phyloP scores from a whole-genome alignment of 2,329 filamentous ascomycete genomes.

The Dactylella cylindrospora region DNA sequence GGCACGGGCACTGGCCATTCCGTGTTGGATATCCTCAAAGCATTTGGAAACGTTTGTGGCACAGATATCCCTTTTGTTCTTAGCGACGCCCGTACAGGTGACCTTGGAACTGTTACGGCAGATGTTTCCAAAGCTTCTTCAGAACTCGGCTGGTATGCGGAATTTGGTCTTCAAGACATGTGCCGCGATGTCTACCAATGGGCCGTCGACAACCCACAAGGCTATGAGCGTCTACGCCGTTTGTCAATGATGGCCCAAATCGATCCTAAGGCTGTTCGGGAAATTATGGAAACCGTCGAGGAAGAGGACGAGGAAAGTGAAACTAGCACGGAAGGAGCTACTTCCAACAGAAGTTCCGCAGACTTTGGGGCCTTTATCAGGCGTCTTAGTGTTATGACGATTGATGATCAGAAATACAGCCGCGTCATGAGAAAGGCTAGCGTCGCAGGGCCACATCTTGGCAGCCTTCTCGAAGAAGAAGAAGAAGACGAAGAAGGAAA shows the following conservation, averaged over 20 bases:
- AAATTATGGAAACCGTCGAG: slow-evolving; percentile 40
- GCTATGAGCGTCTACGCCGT: slow-evolving; percentile 44
- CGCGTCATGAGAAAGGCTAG: slow-evolving; percentile 28
- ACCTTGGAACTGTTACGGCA: slow-evolving; percentile 56
- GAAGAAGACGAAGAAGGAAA: slow-evolving; percentile 24
- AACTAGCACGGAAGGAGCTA: background rate
- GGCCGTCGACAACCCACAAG: slow-evolving; percentile 43
- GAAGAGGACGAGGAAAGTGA: slow-evolving; percentile 32
- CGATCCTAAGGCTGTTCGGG: slow-evolving; percentile 22
- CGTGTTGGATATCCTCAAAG: slow-evolving; percentile 55
- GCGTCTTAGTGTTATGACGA: slow-evolving; percentile 30
- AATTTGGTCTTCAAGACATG: slow-evolving; percentile 46
- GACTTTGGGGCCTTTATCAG: slow-evolving; percentile 36
- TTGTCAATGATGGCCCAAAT: slow-evolving; percentile 38
- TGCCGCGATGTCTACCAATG: slow-evolving; percentile 45
- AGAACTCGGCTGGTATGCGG: slow-evolving; percentile 55
- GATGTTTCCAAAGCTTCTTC: slow-evolving; percentile 52
- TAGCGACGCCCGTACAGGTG: slow-evolving; percentile 53
- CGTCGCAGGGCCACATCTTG: slow-evolving; percentile 11
- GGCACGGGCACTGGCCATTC: slow-evolving; percentile 57
- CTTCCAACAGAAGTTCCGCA: slow-evolving; percentile 17
- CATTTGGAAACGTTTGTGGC: slow-evolving; percentile 52
- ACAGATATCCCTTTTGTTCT: slow-evolving; percentile 52
- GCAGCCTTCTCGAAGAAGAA: slow-evolving; percentile 29
- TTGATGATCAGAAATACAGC: slow-evolving; percentile 35